Evolutionary conservation across 2,329 filamentous ascomycete genomes (phyloP).

Genomic region (Botrytis cinerea): DNA sequence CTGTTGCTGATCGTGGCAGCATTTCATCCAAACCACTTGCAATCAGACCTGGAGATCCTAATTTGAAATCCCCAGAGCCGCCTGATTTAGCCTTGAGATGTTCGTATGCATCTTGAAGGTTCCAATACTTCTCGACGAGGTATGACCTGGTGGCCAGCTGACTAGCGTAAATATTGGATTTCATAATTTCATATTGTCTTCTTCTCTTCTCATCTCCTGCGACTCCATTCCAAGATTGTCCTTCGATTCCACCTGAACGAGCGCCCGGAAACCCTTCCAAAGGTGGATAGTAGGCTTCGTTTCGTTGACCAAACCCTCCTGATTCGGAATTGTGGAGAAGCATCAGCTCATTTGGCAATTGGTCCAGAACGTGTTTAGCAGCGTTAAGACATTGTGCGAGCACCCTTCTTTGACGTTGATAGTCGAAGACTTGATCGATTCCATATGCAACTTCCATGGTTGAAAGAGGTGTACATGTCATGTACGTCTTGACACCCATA

Average conservation of each 20-base stretch:
- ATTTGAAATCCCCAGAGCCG: constrained; percentile 10
- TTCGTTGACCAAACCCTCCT: constrained; percentile 44
- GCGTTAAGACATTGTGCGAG: constrained; percentile 69
- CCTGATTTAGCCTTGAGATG: constrained; percentile 43
- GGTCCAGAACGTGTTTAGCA: constrained; percentile 68
- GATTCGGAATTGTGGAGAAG: constrained; percentile 49
- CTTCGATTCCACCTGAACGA: constrained; percentile 40
- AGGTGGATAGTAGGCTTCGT: constrained; percentile 57
- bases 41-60: constrained; percentile 35
- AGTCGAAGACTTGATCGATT: constrained; percentile 72
- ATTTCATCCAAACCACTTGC: constrained; percentile 36
- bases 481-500: constrained; percentile 74
- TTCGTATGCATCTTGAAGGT: constrained; percentile 67
- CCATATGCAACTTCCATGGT: constrained; percentile 84
- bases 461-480: constrained; percentile 75
- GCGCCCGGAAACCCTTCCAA: constrained; percentile 44
- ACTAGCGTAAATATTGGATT: constrained; percentile 84
- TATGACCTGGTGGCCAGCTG: constrained; percentile 81
- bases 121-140: constrained; percentile 84
- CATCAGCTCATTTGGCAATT: constrained; percentile 68
- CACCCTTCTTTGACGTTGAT: constrained; percentile 73
- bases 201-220: constrained; percentile 46
- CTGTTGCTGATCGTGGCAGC: constrained; percentile 45
- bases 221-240: constrained; percentile 25
- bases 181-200: constrained; percentile 85